phyloP scores from a whole-genome alignment of 2,329 filamentous ascomycete genomes.

The Paraconiothyrium sp. region DNA sequence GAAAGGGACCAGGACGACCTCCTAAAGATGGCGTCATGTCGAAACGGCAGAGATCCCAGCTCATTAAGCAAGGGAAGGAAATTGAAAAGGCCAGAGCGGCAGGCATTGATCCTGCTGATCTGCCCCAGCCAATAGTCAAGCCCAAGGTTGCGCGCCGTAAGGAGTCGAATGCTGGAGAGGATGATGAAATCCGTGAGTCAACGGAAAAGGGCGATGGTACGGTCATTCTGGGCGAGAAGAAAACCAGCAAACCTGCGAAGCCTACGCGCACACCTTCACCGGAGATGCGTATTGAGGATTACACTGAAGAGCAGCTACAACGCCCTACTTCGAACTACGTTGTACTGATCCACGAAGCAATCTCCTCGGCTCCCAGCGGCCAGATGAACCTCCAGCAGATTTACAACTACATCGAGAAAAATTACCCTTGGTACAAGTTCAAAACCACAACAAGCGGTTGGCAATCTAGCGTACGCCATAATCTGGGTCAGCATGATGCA shows the following conservation, averaged over 20 bases:
- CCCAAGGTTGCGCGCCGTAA: constrained; percentile 48
- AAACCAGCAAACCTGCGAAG: constrained; percentile 57
- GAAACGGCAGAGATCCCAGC: constrained; percentile 73
- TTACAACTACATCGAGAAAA: constrained; percentile 70
- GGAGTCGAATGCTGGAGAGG: constrained; percentile 50
- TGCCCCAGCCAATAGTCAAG: constrained; percentile 45
- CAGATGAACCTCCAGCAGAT: constrained; percentile 73
- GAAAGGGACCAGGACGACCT: constrained; percentile 80
- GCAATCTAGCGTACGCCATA: constrained; percentile 74
- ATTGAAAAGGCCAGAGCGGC: constrained; percentile 51
- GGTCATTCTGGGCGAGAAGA: constrained; percentile 51
- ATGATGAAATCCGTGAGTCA: constrained; percentile 44
- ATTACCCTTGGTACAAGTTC: constrained; percentile 72
- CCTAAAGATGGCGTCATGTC: constrained; percentile 87
- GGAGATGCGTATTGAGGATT: constrained; percentile 69
- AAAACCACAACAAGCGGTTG: constrained; percentile 67
- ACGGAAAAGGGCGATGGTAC: constrained; percentile 50
- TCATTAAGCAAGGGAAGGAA: constrained; percentile 68
- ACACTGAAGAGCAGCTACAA: constrained; percentile 77
- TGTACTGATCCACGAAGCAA: constrained; percentile 69
- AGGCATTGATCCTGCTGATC: constrained; percentile 49
- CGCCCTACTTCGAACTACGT: constrained; percentile 73
- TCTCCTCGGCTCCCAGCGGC: constrained; percentile 63
- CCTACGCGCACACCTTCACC: constrained; percentile 68
- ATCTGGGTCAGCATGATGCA: constrained; percentile 66